Evolutionary conservation across 2,329 filamentous ascomycete genomes (phyloP), one percentile per base, ranked within the genome.

Genomic region (Colletotrichum salicis): DNA sequence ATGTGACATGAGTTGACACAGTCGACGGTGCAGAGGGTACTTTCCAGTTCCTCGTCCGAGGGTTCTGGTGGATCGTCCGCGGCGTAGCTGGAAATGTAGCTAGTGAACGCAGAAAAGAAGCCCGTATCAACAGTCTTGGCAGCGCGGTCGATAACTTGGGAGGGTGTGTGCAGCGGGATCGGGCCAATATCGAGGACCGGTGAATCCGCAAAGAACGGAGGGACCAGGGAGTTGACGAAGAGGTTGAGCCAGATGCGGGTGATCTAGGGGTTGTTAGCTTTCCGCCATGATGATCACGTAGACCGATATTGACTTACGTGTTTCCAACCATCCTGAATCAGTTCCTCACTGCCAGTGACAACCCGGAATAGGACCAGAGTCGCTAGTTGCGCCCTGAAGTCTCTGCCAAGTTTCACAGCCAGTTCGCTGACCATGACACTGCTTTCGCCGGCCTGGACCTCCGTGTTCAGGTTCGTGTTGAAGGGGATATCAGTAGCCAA

Each of bases 361-460:
- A 99, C 93, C 51, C 95, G 91, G 87, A 99, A 99, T 33, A 99
- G 86, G n/a, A 99, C 94, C 64, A 98, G 90, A 8, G 94, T 97
- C 7, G 96, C 96, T 66, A 99, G 86, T 80, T 99, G 96, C 48
- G 96, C 96, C 78, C 95, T 92, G 82, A 97, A 96, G 80, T 99
- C 94, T 75, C 96, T 89, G 52, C 96, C 96, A 78, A 99, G 94
- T 79, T 97, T 95, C 72, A 99, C 96, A 57, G 97, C 96, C 74
- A 98, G 91, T 84, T 98, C 96, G 80, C 96, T 98, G 76, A 99
- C 97, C 96, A 99, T 99, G 68, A 99, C 94, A 78, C 92, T 96
- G 81, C 93, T 95, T 75, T 96, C 93, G 1, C 93, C 94, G 13
- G 92, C 94, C 80, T 98, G 95, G 2, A 99, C 94, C 81, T 98